Evolutionary conservation across 1,284 basidiomycete species (phyloP).

Genomic region (Nidula niveotomentosa): DNA sequence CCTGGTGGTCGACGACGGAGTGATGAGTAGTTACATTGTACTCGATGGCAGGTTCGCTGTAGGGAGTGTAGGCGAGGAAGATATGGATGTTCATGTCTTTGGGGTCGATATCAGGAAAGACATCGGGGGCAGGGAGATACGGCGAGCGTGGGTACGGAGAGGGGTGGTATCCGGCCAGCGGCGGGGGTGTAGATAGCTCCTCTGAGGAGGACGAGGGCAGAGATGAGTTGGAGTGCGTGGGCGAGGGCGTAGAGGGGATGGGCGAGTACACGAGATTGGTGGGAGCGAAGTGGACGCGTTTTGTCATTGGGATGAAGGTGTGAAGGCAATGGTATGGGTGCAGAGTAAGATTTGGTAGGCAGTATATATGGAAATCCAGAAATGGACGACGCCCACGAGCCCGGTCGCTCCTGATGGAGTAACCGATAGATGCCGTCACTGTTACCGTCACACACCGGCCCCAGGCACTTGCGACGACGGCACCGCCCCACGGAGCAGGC

Average conservation of each 20-base stretch:
- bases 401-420: not conserved
- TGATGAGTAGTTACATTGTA: conserved; percentile 17
- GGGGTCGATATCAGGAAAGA: conserved; percentile 3
- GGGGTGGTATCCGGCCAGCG: conserved; percentile 15
- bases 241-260: conserved; percentile 32
- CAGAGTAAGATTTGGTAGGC: not conserved
- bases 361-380: not conserved
- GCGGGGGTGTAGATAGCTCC: conserved; percentile 25
- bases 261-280: conserved; percentile 44
- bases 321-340: not conserved
- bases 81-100: not conserved
- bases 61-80: not conserved
- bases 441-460: not conserved
- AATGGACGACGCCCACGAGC: not conserved
- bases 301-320: conserved; percentile 23
- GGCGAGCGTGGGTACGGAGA: conserved; percentile 31
- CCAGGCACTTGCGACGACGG: too few relatives aligned
- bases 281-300: conserved; percentile 45
- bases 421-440: not conserved
- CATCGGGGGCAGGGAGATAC: conserved; percentile 23
- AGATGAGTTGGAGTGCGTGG: conserved; percentile 35
- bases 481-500: too few relatives aligned
- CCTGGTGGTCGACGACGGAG: conserved; percentile 5
- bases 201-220: conserved; percentile 38
- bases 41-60: conserved; percentile 8